phyloP scores from a whole-genome alignment of 768 basidiomycete species.

The Lactarius hatsudake region DNA sequence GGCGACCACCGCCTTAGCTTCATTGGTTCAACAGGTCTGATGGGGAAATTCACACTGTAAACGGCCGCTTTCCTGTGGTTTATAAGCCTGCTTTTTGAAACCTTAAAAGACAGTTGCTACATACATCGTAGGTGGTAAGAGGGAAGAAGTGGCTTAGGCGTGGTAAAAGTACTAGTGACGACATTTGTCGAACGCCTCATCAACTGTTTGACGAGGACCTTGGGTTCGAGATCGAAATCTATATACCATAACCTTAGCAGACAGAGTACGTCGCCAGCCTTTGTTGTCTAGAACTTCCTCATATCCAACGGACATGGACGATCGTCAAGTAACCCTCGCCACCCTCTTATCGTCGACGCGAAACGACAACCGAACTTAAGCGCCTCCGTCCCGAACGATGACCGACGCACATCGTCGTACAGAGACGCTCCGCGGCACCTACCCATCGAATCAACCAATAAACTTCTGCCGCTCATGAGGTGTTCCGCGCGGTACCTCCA shows the following conservation, averaged over 20 bases:
- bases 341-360: slow-evolving; percentile 79
- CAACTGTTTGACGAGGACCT: slow-evolving; percentile 92
- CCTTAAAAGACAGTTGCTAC: too few relatives aligned
- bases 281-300: too few relatives aligned
- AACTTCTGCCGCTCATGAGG: slow-evolving; percentile 85
- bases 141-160: slow-evolving; percentile 28
- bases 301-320: too few relatives aligned
- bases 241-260: slow-evolving; percentile 42
- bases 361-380: slow-evolving; percentile 40
- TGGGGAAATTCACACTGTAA: too few relatives aligned
- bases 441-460: slow-evolving; percentile 69
- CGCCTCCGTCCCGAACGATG: slow-evolving; percentile 50
- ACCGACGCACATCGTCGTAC: slow-evolving; percentile 91
- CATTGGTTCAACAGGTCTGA: too few relatives aligned
- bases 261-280: too few relatives aligned
- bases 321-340: slow-evolving; percentile 54
- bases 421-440: slow-evolving; percentile 97
- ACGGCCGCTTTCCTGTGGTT: too few relatives aligned
- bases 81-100: too few relatives aligned
- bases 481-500: slow-evolving; percentile 51
- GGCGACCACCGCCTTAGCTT: too few relatives aligned
- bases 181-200: slow-evolving; percentile 92
- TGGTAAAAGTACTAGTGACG: slow-evolving; percentile 92
- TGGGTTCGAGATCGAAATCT: slow-evolving; percentile 75
- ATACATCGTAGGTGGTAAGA: too few relatives aligned